phyloP scores from a whole-genome alignment of 2,329 filamentous ascomycete species.

The Ophiostoma quercus region DNA sequence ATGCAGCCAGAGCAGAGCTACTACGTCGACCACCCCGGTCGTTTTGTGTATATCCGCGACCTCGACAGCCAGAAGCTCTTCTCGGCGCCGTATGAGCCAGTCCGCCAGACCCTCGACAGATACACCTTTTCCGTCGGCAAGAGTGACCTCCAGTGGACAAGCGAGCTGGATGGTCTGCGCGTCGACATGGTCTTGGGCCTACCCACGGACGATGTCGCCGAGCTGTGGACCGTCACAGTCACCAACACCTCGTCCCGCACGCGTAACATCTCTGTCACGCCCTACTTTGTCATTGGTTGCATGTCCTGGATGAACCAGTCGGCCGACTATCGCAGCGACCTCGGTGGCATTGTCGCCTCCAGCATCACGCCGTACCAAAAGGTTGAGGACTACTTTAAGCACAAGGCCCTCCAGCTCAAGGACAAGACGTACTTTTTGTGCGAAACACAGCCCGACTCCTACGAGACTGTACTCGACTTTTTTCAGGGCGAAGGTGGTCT shows the following conservation, averaged over 20 bases:
- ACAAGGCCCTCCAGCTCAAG: conserved; percentile 49
- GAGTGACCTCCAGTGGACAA: conserved; percentile 53
- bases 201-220: conserved; percentile 50
- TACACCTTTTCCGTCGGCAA: background rate
- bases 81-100: background rate
- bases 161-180: conserved; percentile 46
- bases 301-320: conserved; percentile 60
- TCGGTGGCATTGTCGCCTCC: conserved; percentile 47
- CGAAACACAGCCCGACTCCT: conserved; percentile 46
- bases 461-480: conserved; percentile 48
- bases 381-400: conserved; percentile 52
- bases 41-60: conserved; percentile 56
- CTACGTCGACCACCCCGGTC: conserved; percentile 53
- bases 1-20: conserved; percentile 58
- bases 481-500: conserved; percentile 55
- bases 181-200: conserved; percentile 49
- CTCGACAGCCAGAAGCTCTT: conserved; percentile 41
- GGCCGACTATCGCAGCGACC: conserved; percentile 46
- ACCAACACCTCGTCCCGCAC: conserved; percentile 44
- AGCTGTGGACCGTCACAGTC: conserved; percentile 51
- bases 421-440: conserved; percentile 55
- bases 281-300: conserved; percentile 55
- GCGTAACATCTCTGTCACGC: conserved; percentile 48
- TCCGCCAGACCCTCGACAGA: background rate
- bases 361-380: conserved; percentile 55